A percentile compares a stretch with the other conserved stretches of the same genome.
Evolutionary conservation across 2,329 filamentous ascomycete genomes (phyloP).

Genomic region (Coleophoma crateriformis): DNA sequence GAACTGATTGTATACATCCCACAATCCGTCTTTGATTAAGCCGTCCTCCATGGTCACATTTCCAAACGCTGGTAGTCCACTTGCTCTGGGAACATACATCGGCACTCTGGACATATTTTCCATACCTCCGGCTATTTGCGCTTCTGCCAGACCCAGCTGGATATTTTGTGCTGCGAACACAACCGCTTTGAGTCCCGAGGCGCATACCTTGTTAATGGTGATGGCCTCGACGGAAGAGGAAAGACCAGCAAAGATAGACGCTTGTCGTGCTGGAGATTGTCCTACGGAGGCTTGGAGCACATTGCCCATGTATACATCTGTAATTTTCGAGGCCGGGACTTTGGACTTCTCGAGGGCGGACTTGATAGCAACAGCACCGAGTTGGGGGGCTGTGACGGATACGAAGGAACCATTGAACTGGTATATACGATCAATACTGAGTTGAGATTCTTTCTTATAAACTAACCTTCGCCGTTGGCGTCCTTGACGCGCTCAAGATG

Average conservation of each 20-base stretch:
- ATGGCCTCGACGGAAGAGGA: slow-evolving; percentile 76
- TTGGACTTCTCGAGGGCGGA: slow-evolving; percentile 82
- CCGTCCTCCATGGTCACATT: slow-evolving; percentile 86
- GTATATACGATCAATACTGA: background rate
- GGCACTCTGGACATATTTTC: slow-evolving; percentile 96
- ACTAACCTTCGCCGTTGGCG: slow-evolving; percentile 78
- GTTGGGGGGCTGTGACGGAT: slow-evolving; percentile 75
- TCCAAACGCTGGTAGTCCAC: slow-evolving; percentile 77
- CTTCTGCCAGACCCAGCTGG: slow-evolving; percentile 82
- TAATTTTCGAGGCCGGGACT: slow-evolving; percentile 74
- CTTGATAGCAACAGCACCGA: slow-evolving; percentile 88
- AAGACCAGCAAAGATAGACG: slow-evolving; percentile 81
- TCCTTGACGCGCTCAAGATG: slow-evolving; percentile 84
- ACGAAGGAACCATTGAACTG: slow-evolving; percentile 94
- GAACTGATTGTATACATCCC: slow-evolving; percentile 93
- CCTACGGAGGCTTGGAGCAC: slow-evolving; percentile 80
- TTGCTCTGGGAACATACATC: slow-evolving; percentile 82
- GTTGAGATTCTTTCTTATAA: background rate
- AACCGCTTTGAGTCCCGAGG: slow-evolving; percentile 90
- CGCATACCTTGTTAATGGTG: slow-evolving; percentile 98
- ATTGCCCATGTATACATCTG: slow-evolving; percentile 96
- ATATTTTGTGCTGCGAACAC: slow-evolving; percentile 89
- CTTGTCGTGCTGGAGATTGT: slow-evolving; percentile 89
- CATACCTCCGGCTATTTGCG: slow-evolving; percentile 91
- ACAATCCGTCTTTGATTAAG: slow-evolving; percentile 88